Conservation (phyloP, 2,329 filamentous ascomycete genomes). For the Ceratocystis alfenasii region DNA sequence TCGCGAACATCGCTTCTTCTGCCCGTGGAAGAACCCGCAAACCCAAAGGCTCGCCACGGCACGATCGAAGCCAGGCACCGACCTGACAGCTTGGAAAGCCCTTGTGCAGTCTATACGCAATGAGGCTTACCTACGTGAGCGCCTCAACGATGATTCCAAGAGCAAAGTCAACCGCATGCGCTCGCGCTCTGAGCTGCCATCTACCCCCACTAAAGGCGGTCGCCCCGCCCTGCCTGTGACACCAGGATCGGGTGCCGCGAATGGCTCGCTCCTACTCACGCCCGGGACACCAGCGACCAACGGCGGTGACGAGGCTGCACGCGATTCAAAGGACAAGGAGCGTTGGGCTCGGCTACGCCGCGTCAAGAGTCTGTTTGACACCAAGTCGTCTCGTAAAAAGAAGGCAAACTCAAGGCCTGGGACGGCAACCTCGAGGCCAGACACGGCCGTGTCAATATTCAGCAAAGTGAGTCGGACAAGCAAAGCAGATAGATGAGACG, state of each 20-base stretch:
- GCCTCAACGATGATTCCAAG: conserved; percentile 11
- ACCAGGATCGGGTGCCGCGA: background rate
- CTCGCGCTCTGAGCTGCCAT: conserved; percentile 16
- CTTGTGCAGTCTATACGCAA: conserved; percentile 45
- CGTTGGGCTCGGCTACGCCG: conserved; percentile 59
- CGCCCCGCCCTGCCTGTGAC: background rate
- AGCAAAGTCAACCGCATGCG: conserved; percentile 19
- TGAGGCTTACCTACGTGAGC: conserved; percentile 40
- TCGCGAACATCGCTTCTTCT: conserved; percentile 69
- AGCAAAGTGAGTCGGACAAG: conserved; percentile 6
- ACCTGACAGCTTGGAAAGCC: conserved; percentile 43
- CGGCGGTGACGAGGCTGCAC: conserved; percentile 28
- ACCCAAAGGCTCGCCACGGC: conserved; percentile 41
- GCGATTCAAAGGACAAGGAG: conserved; percentile 54
- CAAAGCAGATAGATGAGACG: background rate
- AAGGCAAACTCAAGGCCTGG: conserved; percentile 34
- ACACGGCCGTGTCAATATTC: conserved; percentile 12
- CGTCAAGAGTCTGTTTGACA: conserved; percentile 60
- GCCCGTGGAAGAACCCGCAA: conserved; percentile 59
- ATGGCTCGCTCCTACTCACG: background rate
- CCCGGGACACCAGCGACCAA: background rate
- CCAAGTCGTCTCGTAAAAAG: conserved; percentile 47
- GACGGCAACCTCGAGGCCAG: conserved; percentile 26
- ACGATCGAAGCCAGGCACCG: conserved; percentile 29
- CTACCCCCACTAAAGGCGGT: conserved; percentile 25